phyloP scores from a whole-genome alignment of 805 yeast genomes.

The Spathaspora passalidarum region DNA sequence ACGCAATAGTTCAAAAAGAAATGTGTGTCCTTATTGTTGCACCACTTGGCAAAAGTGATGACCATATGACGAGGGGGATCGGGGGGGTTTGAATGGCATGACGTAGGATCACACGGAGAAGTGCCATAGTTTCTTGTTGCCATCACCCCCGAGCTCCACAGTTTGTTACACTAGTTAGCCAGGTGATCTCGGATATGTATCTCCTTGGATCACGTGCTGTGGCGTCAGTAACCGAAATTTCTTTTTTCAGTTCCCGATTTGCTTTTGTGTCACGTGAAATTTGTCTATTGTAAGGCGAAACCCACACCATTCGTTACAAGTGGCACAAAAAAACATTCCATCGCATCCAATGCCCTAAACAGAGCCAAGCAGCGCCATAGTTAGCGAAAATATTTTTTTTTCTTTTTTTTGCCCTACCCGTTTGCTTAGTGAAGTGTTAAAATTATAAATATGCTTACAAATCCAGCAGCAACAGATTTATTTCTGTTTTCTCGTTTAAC shows the following conservation, averaged over 20 bases:
- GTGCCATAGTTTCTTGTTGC: neutral
- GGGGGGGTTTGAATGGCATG: neutral
- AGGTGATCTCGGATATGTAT: neutral
- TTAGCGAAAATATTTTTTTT: neutral
- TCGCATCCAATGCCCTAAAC: neutral
- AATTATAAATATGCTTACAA: conserved; percentile 1
- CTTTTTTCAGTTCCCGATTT: neutral
- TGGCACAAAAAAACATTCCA: neutral
- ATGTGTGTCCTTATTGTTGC: no score
- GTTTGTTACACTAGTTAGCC: no score
- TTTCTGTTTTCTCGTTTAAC: neutral
- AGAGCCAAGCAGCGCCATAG: conserved; percentile 1
- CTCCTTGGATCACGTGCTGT: neutral
- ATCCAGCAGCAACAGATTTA: neutral
- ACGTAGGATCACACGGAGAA: neutral
- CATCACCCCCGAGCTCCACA: no score
- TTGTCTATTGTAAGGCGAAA: neutral
- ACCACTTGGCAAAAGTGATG: neutral
- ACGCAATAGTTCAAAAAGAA: neutral
- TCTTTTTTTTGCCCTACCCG: no score
- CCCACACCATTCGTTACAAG: no score
- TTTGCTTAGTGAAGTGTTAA: neutral
- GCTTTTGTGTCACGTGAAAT: neutral
- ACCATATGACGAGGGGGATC: no score
- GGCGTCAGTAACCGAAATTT: neutral